Base-by-base conservation (phyloP, 495 filamentous ascomycete genomes). In the Tuber indicum region DNA sequence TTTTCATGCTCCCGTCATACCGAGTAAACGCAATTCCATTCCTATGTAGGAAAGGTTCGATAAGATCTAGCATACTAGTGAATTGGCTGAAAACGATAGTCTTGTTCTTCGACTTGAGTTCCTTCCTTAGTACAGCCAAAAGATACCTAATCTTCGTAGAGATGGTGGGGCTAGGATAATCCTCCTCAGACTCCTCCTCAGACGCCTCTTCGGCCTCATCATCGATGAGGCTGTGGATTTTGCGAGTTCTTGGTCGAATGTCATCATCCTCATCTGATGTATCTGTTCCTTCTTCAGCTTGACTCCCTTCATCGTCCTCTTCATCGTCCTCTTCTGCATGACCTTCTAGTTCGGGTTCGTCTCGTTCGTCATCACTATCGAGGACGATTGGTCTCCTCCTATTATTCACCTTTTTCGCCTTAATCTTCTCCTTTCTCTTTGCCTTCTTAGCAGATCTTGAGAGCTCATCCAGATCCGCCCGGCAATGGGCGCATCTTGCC, bases 41-140 rank as follows among this genome's bases (percentile, higher is more conserved):
- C 45, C 88, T 85, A 32, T 88, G 86, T 43, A 99, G 86, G 86
- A 98, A 97, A 23, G 96, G 96, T 84, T 98, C 94, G 80, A 98
- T 90, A 41, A 98, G 91, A 86, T 99, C 93, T 52, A 97, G 89
- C 92, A 96, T 97, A 3, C 92, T 94, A 32, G 86, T 87, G 85
- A 97, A 97, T 81, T 98, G 92, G 4, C 93, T 97, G 85, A 99
- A 99, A 77, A 99, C 93, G 84, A 99, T 99, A 84, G 96, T 96
- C 84, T 99, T 99, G 87, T 97, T 91, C 72, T 87, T 84, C 47
- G 88, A 84, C 0, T 88, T 84, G 0, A 91, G 89, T 84, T 99
- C 96, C 75, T 90, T 89, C 80, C 90, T 88, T 26, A 99, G 91
- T 78, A 98, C 91, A 78, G 87, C 85, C 84, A 98, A 88, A 41